Conservation (phyloP, 2,329 filamentous ascomycete genomes). For the Phoma sp. region DNA sequence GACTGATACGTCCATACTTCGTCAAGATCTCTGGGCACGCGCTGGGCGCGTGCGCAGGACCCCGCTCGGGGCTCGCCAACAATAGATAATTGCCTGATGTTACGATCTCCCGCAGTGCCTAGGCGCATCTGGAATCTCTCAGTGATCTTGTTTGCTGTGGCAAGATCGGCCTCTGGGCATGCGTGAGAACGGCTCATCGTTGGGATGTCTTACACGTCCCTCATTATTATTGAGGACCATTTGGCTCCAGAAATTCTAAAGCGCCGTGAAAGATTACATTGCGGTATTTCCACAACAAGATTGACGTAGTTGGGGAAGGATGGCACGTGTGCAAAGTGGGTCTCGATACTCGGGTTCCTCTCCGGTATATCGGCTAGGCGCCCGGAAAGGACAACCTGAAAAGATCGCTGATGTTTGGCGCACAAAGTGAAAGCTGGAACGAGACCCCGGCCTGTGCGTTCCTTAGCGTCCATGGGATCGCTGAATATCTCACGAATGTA, state of each 20-base stretch:
- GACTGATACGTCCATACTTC: too few relatives aligned
- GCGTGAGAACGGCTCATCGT: neutral
- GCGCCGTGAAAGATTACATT: neutral
- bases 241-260: neutral
- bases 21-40: too few relatives aligned
- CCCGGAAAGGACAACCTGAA: conserved; percentile 1
- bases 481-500: neutral
- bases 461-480: conserved; percentile 6
- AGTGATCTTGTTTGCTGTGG: conserved; percentile 3
- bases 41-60: too few relatives aligned
- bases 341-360: neutral
- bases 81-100: too few relatives aligned
- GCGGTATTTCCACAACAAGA: neutral
- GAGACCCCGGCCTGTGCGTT: neutral
- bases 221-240: neutral
- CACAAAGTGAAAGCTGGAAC: neutral
- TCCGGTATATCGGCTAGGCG: conserved; percentile 1
- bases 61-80: neutral
- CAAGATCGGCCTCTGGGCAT: conserved; percentile 2
- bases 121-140: neutral
- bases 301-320: neutral
- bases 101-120: neutral
- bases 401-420: neutral
- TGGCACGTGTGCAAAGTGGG: neutral
- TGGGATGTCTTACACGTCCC: too few relatives aligned